Percentiles rank a stretch among this genome's conserved stretches.
phyloP scores from a whole-genome alignment of 108 stramenopile genomes.

The Nitzschia sp. region DNA sequence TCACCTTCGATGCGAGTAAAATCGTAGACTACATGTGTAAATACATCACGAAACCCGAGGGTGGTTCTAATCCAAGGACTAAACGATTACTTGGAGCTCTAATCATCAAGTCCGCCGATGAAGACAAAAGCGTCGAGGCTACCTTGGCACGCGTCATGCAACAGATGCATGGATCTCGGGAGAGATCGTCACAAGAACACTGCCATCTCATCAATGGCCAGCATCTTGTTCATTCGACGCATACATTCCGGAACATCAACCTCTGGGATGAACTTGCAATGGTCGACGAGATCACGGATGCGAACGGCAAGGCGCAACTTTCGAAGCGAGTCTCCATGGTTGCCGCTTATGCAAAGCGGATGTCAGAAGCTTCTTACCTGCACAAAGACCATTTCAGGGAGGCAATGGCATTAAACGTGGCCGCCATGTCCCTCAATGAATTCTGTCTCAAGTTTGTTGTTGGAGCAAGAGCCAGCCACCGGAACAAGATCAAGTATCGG shows the following conservation, averaged over 20 bases:
- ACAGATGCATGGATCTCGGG: background rate
- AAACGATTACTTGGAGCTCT: background rate
- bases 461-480: no score
- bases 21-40: background rate
- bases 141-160: background rate
- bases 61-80: background rate
- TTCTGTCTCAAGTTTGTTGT: no score
- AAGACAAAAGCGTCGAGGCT: background rate
- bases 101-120: background rate
- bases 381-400: no score
- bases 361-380: no score
- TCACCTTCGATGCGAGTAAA: constrained; percentile 5
- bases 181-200: background rate
- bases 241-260: background rate
- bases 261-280: background rate
- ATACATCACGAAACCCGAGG: background rate
- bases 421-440: no score
- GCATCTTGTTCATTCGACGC: background rate
- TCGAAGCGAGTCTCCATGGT: no score
- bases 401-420: no score
- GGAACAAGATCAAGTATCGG: no score
- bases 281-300: no score
- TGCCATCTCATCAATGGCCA: constrained; percentile 1
- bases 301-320: no score
- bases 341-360: no score